These are phyloP conservation scores for Fusarium sublunatum DNA, from an alignment of 2,329 filamentous ascomycete species.

Conservation along the genomic window DNA sequence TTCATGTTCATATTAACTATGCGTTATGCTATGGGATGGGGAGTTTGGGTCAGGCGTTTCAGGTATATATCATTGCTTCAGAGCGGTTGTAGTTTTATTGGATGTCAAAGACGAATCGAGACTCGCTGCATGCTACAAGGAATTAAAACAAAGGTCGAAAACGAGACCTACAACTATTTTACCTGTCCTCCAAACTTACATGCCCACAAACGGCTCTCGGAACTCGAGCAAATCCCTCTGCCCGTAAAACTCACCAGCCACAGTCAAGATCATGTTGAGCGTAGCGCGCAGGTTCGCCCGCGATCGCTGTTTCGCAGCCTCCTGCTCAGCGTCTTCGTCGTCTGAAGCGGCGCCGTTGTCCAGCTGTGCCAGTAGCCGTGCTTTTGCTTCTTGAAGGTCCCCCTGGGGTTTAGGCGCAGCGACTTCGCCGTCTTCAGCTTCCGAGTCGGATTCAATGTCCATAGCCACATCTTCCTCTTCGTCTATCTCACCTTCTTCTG, in stretches of 20 bases:
- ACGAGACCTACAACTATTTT: conserved; percentile 20
- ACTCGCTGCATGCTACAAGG: conserved; percentile 28
- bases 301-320: conserved; percentile 49
- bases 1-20: conserved; percentile 21
- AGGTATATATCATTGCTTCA: conserved; percentile 36
- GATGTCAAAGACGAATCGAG: conserved; percentile 15
- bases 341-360: conserved; percentile 42
- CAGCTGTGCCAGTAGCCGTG: conserved; percentile 60
- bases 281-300: conserved; percentile 72
- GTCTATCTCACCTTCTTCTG: conserved; percentile 46
- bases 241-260: conserved; percentile 89
- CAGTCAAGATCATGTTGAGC: conserved; percentile 89
- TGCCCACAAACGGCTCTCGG: conserved; percentile 68
- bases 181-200: conserved; percentile 47
- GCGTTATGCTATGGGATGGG: conserved; percentile 22
- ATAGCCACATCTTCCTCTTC: conserved; percentile 55
- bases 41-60: conserved; percentile 39
- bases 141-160: conserved; percentile 27
- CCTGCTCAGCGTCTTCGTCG: conserved; percentile 46
- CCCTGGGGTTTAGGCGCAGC: conserved; percentile 41
- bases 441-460: conserved; percentile 54
- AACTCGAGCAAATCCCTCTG: conserved; percentile 86
- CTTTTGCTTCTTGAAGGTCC: conserved; percentile 62
- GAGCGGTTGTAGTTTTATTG: conserved; percentile 34
- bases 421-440: conserved; percentile 54